Conservation (phyloP, 2,329 filamentous ascomycete species). For the Alternaria atra region DNA sequence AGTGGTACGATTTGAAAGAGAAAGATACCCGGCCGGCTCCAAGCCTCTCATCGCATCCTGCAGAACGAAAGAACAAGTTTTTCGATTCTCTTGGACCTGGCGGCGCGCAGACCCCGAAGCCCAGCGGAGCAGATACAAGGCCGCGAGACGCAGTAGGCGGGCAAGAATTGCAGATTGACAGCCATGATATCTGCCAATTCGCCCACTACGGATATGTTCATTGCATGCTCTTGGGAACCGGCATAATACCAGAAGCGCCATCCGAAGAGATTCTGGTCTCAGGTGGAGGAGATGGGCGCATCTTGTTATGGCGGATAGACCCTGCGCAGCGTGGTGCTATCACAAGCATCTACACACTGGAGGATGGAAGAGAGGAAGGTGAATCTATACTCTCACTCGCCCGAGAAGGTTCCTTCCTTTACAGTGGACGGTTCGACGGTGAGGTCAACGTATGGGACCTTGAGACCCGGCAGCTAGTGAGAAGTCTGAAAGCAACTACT, state of each 20-base stretch:
- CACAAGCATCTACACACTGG: conserved; percentile 72
- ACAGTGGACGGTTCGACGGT: conserved; percentile 86
- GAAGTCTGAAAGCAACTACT: conserved; percentile 82
- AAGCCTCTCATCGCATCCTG: conserved; percentile 74
- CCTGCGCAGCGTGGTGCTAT: conserved; percentile 68
- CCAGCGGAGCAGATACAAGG: conserved; percentile 64
- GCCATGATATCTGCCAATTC: conserved; percentile 82
- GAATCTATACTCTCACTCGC: conserved; percentile 78
- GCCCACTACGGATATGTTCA: conserved; percentile 96
- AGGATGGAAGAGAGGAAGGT: conserved; percentile 66
- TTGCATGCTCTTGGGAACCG: conserved; percentile 87
- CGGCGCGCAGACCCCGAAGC: conserved; percentile 78
- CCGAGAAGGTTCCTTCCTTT: conserved; percentile 89
- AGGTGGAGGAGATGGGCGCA: conserved; percentile 90
- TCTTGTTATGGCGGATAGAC: conserved; percentile 90
- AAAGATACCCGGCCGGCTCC: conserved; percentile 67
- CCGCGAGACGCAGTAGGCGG: conserved; percentile 64
- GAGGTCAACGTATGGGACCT: conserved; percentile 96
- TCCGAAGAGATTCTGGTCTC: conserved; percentile 84
- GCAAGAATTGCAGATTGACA: conserved; percentile 80
- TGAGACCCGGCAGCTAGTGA: conserved; percentile 88
- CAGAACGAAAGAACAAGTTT: conserved; percentile 82
- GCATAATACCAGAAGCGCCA: conserved; percentile 73
- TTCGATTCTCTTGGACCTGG: conserved; percentile 91
- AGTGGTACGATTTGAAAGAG: conserved; percentile 82